Evolutionary conservation across 116 monocot genomes (phyloP), one percentile per base, ranked within the genome.

Genomic region (Phalaenopsis hybrid): DNA sequence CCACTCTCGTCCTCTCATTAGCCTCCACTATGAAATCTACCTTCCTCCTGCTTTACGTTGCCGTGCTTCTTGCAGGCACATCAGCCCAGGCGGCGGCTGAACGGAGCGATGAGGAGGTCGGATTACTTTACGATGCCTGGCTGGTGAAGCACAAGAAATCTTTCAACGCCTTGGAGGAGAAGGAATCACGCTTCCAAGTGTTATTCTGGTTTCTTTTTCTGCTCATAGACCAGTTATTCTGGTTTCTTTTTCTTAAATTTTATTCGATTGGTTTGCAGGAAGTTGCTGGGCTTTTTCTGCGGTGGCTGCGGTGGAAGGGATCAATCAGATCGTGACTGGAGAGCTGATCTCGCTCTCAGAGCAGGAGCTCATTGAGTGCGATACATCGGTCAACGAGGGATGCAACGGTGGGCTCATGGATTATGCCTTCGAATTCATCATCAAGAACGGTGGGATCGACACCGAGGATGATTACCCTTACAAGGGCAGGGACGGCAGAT

Each of bases 231-330:
- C 34, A 31, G 16, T 16, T 31, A 15, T 23, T 51, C 31, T 49
- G 1, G 5, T 16, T 55, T 55, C 57, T 52, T 17, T 43, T 8
- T 20, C 70, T 16, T 13, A 20, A 20, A 3, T 20, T 10, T 55
- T 0, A 20, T 34, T 73, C 8, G 8, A 37, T 52, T 7, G 4
- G 0, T 70, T n/a, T 9, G 50, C 55, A 89, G 89, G 89, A 78
- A 85, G 87, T 43, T 89, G 89, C 81, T 89, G 89, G 89, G 89
- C 89, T 43, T 89, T 89, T 59, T 89, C 89, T 25, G 70, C 89
- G 6, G 59, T 89, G 16, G 87, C 83, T 1, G 84, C 87, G 11
- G 85, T 89, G 76, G 89, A 89, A 75, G 89, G 87, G 44, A 89
- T 89, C 77, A 89, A 89, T 82, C 74, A 89, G 82, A 89, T 89